A percentile compares a stretch with the other conserved stretches of the same genome.
Evolutionary conservation across 1,284 basidiomycete genomes (phyloP).

Genomic region (Microbotryum scabiosae): DNA sequence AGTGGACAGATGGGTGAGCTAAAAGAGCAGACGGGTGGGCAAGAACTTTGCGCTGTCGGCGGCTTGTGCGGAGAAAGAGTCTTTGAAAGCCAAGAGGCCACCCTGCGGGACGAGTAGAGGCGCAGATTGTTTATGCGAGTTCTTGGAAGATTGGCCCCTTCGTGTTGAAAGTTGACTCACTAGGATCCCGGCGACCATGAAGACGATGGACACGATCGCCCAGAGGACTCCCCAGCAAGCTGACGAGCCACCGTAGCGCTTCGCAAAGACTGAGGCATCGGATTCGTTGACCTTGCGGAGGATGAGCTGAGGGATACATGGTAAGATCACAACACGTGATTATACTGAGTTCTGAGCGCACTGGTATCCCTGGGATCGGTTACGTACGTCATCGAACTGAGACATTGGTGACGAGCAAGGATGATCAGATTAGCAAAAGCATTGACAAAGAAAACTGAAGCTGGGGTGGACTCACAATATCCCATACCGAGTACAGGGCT

Average conservation of each 20-base stretch:
- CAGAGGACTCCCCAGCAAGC: slow-evolving; percentile 63
- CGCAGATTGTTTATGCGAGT: neutral
- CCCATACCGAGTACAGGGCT: slow-evolving; percentile 77
- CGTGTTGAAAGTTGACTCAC: slow-evolving; percentile 41
- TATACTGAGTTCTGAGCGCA: neutral
- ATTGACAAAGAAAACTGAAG: too few species aligned
- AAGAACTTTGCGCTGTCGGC: slow-evolving; percentile 20
- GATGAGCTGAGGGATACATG: slow-evolving; percentile 23
- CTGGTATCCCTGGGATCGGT: too few species aligned
- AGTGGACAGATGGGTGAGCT: neutral
- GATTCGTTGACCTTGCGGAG: slow-evolving; percentile 77
- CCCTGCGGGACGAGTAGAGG: neutral
- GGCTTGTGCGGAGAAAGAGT: slow-evolving; percentile 28
- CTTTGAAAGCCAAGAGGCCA: slow-evolving; percentile 79
- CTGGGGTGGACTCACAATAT: slow-evolving; percentile 38
- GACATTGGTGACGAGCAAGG: too few species aligned
- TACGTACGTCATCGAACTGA: slow-evolving; percentile 9
- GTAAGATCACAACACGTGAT: neutral
- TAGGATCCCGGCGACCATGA: slow-evolving; percentile 72
- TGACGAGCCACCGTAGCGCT: slow-evolving; percentile 38
- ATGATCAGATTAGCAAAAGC: too few species aligned
- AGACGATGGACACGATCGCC: slow-evolving; percentile 70
- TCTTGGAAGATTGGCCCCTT: slow-evolving; percentile 1
- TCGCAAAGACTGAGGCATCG: slow-evolving; percentile 82
- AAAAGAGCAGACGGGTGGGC: slow-evolving; percentile 22